Evolutionary conservation across 306 rosid genomes (phyloP), one percentile per base, ranked within the genome.

Genomic region (Argentina anserina): DNA sequence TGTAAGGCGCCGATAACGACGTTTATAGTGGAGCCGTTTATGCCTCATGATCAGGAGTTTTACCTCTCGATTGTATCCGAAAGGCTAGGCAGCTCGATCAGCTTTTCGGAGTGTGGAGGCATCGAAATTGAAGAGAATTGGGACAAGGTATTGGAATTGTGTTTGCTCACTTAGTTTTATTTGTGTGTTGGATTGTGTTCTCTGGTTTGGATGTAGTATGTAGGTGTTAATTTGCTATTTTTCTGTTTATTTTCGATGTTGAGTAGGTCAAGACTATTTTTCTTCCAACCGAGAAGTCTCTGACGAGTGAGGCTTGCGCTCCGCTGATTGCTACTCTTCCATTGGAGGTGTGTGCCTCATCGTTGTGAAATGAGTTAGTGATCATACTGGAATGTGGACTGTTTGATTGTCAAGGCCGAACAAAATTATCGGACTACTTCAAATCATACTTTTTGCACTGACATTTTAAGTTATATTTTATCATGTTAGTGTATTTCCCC

Each of bases 321-420:
- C 97, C 97, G 18, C 72, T 91, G 83, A 89, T 89, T 68, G 96
- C 97, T 50, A 91, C 92, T 52, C 97, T 91, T 72, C 92, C 96
- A 42, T 77, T 91, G 86, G 97, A 91, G 97, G 96, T 91, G 52
- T 56, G 83, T 62, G 28, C 4, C 9, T 81, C 40, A 52, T 64
- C 34, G 73, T 52, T 34, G 23, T 6, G 20, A 52, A 33, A 70
- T 52, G 63, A 28, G 23, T 52, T 50, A 5, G 36, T 17, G 65
- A 41, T 18, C 23, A 39, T 6, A 36, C 36, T 13, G 2, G n/a
- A 40, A 55, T 26, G 17, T 71, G 65, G 15, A 52, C 62, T 70
- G 23, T n/a, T 49, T 18, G 65, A 37, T 52, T 25, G 65, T 25
- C 52, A 10, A 4, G 25, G 45, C 40, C 2, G 37, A 70, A 70